Base-by-base conservation (phyloP, 2,329 filamentous ascomycete species). In the Biscogniauxia mediterranea region DNA sequence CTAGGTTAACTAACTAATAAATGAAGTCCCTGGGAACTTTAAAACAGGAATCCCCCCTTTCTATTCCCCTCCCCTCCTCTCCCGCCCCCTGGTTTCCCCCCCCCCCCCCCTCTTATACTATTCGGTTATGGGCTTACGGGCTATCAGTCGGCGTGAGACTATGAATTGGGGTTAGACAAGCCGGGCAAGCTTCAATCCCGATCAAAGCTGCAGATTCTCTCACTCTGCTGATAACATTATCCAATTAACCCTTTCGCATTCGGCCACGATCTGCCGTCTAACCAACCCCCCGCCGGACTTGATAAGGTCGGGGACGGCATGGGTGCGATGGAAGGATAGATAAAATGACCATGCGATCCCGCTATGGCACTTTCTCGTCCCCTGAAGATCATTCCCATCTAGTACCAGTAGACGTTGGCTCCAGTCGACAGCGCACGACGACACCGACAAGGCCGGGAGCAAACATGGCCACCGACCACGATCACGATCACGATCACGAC, bases 281-380 rank as follows among this genome's bases (percentile, higher is more conserved):
- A 5, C 3, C 28, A 2, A 32, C 28, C 28, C 28, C 28, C 7
- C 38, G 5, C 38, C 38, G 5, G 38, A 46, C 15, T 49, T 61
- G 64, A 65, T 65, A 65, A 66, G 61, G 54, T 32, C n/a, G 32
- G 26, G 25, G 28, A 15, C 55, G 15, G 58, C 32, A 49, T 46
- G 38, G 38, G 38, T 32, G 28, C 11, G 28, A 32, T 8, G 11
- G 11, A 9, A 13, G 6, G 13, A 54, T 26, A 54, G 32, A 65
- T 66, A 67, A 62, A 65, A 67, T 64, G 64, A 49, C 55, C 64
- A 62, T 56, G 59, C 61, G 63, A 67, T 59, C 65, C 61, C 59
- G 59, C 58, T 65, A 61, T 61, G 59, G 63, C 54, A 62, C 60
- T 54, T 61, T 68, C 59, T 23, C 57, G 56, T 21, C 21, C 54